Conservation (phyloP, 2,329 filamentous ascomycete species). For the Endothia cerciana region DNA sequence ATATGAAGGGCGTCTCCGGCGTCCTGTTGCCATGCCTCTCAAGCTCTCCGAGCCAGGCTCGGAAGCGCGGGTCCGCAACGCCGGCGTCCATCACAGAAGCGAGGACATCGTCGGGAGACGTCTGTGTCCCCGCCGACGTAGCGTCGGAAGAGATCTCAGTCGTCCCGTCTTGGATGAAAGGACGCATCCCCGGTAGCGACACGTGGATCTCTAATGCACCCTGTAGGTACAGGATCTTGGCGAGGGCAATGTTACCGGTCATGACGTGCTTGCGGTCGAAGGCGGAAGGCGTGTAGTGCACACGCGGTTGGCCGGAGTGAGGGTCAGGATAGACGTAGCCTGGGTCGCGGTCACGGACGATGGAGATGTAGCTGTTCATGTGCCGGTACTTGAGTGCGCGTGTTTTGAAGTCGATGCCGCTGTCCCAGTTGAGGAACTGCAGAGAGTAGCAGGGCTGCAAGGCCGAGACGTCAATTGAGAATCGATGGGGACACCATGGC, state of each 20-base stretch:
- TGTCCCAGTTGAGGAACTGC: constrained; percentile 65
- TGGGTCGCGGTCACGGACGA: constrained; percentile 72
- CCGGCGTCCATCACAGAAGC: constrained; percentile 40
- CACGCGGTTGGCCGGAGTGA: constrained; percentile 60
- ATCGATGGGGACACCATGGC: constrained; percentile 37
- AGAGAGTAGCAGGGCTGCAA: constrained; percentile 63
- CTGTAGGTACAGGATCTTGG: constrained; percentile 75
- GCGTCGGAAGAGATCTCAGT: neutral
- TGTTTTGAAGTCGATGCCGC: constrained; percentile 70
- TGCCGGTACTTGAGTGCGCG: constrained; percentile 66
- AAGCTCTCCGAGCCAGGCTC: constrained; percentile 59
- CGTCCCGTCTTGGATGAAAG: constrained; percentile 53
- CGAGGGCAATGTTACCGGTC: constrained; percentile 68
- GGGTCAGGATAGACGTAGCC: constrained; percentile 76
- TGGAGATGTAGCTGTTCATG: constrained; percentile 69
- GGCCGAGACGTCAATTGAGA: neutral
- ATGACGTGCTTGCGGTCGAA: constrained; percentile 72
- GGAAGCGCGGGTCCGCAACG: constrained; percentile 62
- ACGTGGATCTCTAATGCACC: constrained; percentile 77
- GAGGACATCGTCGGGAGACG: constrained; percentile 11
- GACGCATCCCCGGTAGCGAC: constrained; percentile 59
- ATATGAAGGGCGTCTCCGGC: constrained; percentile 57
- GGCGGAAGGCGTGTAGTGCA: constrained; percentile 71
- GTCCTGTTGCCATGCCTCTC: constrained; percentile 50
- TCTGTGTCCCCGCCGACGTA: neutral